Conservation (phyloP, 805 yeast genomes). For the Saturnispora saitoi region DNA sequence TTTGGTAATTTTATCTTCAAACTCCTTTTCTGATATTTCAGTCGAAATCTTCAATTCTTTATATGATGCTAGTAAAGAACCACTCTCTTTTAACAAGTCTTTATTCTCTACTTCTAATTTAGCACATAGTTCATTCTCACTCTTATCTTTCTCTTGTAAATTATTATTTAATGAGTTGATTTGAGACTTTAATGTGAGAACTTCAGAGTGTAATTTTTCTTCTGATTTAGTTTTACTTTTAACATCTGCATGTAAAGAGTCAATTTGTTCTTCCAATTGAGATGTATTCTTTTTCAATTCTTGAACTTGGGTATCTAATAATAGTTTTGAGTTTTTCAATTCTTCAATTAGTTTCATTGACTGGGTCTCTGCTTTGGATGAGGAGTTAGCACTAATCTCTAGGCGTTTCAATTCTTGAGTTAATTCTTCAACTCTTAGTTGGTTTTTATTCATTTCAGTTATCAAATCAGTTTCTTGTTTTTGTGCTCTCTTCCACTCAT, state of each 20-base stretch:
- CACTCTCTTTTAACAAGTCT: neutral
- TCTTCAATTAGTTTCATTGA: neutral
- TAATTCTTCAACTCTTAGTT: neutral
- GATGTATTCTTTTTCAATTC: neutral
- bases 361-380: no score
- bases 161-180: neutral
- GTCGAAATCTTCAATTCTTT: neutral
- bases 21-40: neutral
- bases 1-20: neutral
- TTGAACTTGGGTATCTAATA: neutral
- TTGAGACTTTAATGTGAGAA: neutral
- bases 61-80: neutral
- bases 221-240: neutral
- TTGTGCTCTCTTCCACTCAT: neutral
- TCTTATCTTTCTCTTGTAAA: neutral
- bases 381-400: no score
- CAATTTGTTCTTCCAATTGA: neutral
- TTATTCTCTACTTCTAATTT: neutral
- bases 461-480: neutral
- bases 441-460: neutral
- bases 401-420: neutral
- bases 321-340: neutral
- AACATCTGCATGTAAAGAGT: neutral
- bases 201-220: neutral
- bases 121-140: neutral